These are phyloP conservation scores for Aureobasidium leucospermi DNA, from an alignment of 2,329 filamentous ascomycete genomes.

Conservation along the genomic window DNA sequence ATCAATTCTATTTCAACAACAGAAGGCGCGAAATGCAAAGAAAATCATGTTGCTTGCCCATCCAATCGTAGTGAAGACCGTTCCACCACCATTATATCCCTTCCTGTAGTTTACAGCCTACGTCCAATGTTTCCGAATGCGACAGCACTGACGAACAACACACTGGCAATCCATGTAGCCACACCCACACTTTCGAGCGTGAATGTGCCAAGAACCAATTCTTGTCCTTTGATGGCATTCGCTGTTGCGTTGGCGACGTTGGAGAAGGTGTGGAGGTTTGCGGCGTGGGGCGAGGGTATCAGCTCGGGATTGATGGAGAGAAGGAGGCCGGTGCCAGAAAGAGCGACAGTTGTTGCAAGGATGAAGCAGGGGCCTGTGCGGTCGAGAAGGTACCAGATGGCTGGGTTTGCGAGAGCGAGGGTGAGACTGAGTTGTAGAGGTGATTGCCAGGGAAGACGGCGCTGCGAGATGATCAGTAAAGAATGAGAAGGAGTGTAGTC, in stretches of 20 bases:
- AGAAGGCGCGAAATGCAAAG: too few relatives aligned
- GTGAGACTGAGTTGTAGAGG: constrained; percentile 89
- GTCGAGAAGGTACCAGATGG: constrained; percentile 94
- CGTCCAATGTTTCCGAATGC: constrained; percentile 96
- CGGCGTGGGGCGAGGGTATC: constrained; percentile 58
- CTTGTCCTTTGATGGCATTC: constrained; percentile 15
- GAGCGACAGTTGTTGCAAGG: constrained; percentile 65
- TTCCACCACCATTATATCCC: neutral
- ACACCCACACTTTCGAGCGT: constrained; percentile 60
- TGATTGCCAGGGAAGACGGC: constrained; percentile 86
- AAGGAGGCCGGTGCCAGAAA: constrained; percentile 65
- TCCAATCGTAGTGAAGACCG: too few relatives aligned
- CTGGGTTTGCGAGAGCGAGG: constrained; percentile 82
- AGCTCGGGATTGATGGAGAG: constrained; percentile 71
- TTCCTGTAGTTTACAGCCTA: constrained; percentile 42
- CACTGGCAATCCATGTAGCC: constrained; percentile 83
- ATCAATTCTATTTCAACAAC: too few relatives aligned
- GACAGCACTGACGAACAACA: constrained; percentile 88
- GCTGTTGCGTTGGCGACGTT: constrained; percentile 18
- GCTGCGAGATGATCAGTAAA: constrained; percentile 42
- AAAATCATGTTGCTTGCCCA: too few relatives aligned
- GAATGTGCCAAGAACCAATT: constrained; percentile 41
- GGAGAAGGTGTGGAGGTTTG: constrained; percentile 20
- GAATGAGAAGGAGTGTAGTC: neutral
- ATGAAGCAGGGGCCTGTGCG: constrained; percentile 78